These are phyloP conservation scores for Symbiodinium pilosum DNA, from an alignment of 73 alveolate species.

Conservation along the genomic window DNA sequence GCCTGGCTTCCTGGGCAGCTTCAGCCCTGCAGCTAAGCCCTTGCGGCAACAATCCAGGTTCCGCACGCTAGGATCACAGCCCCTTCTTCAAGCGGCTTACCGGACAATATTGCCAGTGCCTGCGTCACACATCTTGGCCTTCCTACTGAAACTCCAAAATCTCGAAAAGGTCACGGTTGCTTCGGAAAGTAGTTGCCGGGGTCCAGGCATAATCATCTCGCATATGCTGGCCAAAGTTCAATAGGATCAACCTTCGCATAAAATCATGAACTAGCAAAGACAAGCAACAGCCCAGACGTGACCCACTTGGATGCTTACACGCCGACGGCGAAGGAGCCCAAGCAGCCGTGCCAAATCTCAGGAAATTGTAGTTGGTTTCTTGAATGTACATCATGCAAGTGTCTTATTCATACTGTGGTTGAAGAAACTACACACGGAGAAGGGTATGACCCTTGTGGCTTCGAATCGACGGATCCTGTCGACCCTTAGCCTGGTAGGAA, in stretches of 20 bases:
- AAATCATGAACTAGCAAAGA: not conserved
- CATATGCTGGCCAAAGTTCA: constrained; percentile 57
- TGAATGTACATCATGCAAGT: too few species aligned
- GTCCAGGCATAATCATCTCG: constrained; percentile 21
- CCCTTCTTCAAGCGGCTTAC: constrained; percentile 24
- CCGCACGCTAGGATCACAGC: constrained; percentile 59
- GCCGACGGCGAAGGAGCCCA: constrained; percentile 50
- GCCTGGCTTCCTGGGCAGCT: constrained; percentile 34
- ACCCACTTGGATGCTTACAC: constrained; percentile 2
- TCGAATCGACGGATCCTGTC: too few species aligned
- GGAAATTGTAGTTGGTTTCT: too few species aligned
- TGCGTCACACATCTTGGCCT: too few species aligned
- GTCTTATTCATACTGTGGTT: too few species aligned
- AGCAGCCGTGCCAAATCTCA: constrained; percentile 59
- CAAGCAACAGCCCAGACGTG: not conserved
- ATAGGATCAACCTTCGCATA: constrained; percentile 21
- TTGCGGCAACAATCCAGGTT: not conserved
- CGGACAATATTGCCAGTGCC: constrained; percentile 46
- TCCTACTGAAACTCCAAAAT: too few species aligned
- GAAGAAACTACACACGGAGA: too few species aligned
- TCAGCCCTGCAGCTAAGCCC: not conserved
- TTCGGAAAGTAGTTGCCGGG: not conserved
- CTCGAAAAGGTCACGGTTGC: too few species aligned
- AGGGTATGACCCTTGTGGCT: too few species aligned
- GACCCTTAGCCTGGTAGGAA: too few species aligned